Evolutionary conservation across 331 rosid species (phyloP), one percentile per base, ranked within the genome.

Genomic region (Saraca asoca): DNA sequence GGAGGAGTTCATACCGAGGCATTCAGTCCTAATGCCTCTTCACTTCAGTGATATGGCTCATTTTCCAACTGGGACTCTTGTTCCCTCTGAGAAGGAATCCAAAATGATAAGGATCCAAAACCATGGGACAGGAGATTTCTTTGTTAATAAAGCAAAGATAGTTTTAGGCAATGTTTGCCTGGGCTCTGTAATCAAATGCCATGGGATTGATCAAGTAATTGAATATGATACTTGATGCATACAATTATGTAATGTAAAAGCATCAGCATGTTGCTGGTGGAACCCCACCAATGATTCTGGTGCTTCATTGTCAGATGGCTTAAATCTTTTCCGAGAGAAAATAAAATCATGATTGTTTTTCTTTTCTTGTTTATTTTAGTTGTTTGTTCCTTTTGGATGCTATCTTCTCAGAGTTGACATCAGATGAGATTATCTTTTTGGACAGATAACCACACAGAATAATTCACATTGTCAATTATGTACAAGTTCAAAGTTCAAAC

Each of bases 41-140:
- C 35, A 76, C 18, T 82, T 78, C 62, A 74, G 55, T 52, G 85
- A 82, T 24, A 17, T 84, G 11, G 41, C 79, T 59, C 83, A 76
- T 57, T 84, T 82, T 53, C 84, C 94, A 41, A 82, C 86, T 12
- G 94, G 88, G 7, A 79, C 86, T 14, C 68, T 82, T 29, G 78
- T 84, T 48, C 94, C 94, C 5, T 75, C 90, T 0, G 88, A 70
- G 41, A 17, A 34, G 0, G 49, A 12, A 19, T 17, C 58, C 54
- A 72, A 50, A 79, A 79, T 81, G 84, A 75, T 87, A 31, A 75
- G 78, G 68, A 77, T 84, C 51, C 78, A 71, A 31, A 84, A 82
- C 58, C 80, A 71, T 0, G 89, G 87, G 9, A 71, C 85, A 46
- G 65, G 71, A 0, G 73, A 62, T 51, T 79, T 77, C 82, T 68